Conservation (phyloP, 495 filamentous ascomycete species). For the Xylaria flabelliformis region DNA sequence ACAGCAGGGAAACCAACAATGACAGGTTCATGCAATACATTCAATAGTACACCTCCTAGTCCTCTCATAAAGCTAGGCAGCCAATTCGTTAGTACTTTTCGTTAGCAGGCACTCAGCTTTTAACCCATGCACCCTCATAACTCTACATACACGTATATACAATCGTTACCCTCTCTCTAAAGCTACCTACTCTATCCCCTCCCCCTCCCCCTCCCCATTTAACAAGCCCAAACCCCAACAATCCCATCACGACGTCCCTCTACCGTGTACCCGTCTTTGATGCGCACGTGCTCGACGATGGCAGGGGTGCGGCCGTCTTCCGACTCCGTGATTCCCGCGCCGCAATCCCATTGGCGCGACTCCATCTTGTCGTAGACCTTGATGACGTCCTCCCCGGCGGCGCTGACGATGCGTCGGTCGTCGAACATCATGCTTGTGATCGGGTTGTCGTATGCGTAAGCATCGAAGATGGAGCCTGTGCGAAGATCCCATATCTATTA, state of each 20-base stretch:
- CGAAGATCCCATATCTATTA: slow-evolving; percentile 96
- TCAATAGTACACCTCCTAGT: background rate
- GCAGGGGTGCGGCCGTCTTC: slow-evolving; percentile 66
- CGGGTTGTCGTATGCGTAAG: slow-evolving; percentile 92
- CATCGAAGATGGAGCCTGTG: slow-evolving; percentile 94
- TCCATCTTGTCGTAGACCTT: slow-evolving; percentile 99
- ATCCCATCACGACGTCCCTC: slow-evolving; percentile 89
- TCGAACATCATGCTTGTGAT: slow-evolving; percentile 99
- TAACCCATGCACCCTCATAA: background rate
- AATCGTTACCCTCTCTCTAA: background rate
- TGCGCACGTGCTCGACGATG: slow-evolving; percentile 84
- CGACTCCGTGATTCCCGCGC: slow-evolving; percentile 72
- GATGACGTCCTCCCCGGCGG: slow-evolving; percentile 88
- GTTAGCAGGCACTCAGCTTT: background rate
- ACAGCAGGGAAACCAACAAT: background rate
- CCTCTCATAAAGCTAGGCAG: background rate
- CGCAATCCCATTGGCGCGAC: slow-evolving; percentile 95
- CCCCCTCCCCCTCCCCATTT: slow-evolving; percentile 13
- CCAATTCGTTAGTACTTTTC: background rate
- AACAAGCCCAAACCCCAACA: slow-evolving; percentile 93
- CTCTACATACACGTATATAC: slow-evolving; percentile 21
- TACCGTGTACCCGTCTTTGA: slow-evolving; percentile 92
- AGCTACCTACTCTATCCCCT: background rate
- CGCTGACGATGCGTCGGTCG: slow-evolving; percentile 84
- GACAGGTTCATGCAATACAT: background rate